Conservation (phyloP, 495 filamentous ascomycete genomes). For the Trichoderma gamsii region DNA sequence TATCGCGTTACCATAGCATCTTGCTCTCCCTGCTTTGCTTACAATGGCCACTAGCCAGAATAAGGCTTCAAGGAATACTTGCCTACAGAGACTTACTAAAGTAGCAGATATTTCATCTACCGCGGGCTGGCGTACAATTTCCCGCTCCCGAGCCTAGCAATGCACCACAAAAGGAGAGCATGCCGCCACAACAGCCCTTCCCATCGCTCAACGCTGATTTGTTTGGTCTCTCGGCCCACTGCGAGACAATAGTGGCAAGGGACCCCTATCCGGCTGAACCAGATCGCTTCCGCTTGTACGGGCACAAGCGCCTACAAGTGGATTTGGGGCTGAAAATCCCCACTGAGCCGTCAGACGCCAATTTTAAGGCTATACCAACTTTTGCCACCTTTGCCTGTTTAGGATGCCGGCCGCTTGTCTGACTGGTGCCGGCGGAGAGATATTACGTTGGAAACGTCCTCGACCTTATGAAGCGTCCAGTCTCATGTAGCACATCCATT, state of each 20-base stretch:
- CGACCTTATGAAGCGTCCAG: background rate
- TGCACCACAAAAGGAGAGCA: background rate
- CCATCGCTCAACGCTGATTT: background rate
- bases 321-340: background rate
- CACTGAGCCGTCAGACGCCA: constrained; percentile 1
- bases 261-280: background rate
- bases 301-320: background rate
- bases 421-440: background rate
- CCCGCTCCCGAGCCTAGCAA: background rate
- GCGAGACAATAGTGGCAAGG: background rate
- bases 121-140: background rate
- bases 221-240: background rate
- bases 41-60: background rate
- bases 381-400: background rate
- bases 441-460: constrained; percentile 3
- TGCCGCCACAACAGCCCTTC: background rate
- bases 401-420: background rate
- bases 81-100: too few species aligned
- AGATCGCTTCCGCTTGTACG: background rate
- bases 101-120: too few species aligned
- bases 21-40: too few species aligned
- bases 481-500: too few species aligned
- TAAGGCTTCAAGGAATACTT: background rate
- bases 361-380: background rate
- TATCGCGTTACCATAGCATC: too few species aligned